Conservation (phyloP, 2,329 filamentous ascomycete genomes). For the Fusarium verticillioides region DNA sequence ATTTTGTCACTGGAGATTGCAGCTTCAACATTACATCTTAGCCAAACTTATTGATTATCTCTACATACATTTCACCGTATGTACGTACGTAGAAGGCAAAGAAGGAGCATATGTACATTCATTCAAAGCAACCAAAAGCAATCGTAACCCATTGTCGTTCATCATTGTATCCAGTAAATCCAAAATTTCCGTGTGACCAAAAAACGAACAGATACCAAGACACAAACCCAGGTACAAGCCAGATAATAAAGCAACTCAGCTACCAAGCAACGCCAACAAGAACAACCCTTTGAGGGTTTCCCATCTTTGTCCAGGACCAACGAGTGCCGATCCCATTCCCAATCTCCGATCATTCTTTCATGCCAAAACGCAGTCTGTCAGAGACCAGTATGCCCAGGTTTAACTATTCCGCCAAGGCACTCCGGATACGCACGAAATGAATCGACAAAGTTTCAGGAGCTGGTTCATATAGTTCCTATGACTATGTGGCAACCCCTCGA, state of each 20-base stretch:
- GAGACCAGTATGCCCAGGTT: neutral
- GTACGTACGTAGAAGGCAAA: neutral
- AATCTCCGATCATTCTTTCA: neutral
- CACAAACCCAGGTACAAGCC: neutral
- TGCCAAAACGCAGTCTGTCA: neutral
- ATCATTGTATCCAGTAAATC: conserved; percentile 13
- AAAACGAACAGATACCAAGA: neutral
- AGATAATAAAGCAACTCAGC: neutral
- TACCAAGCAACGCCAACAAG: conserved; percentile 25
- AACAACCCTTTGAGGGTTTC: neutral
- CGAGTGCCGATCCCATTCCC: conserved; percentile 18
- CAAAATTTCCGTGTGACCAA: neutral
- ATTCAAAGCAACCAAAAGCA: neutral
- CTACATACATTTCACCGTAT: neutral
- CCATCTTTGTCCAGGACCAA: conserved; percentile 1
- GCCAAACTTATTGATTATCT: neutral
- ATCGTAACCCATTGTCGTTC: conserved; percentile 21
- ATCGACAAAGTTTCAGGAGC: neutral
- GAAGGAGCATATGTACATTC: neutral
- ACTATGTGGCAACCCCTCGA: neutral
- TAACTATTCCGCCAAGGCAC: neutral
- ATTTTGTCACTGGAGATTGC: neutral
- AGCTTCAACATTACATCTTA: neutral
- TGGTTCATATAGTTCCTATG: neutral
- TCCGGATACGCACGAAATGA: neutral